phyloP scores from a whole-genome alignment of 75 land plant genomes.

The Sequoiadendron giganteum region DNA sequence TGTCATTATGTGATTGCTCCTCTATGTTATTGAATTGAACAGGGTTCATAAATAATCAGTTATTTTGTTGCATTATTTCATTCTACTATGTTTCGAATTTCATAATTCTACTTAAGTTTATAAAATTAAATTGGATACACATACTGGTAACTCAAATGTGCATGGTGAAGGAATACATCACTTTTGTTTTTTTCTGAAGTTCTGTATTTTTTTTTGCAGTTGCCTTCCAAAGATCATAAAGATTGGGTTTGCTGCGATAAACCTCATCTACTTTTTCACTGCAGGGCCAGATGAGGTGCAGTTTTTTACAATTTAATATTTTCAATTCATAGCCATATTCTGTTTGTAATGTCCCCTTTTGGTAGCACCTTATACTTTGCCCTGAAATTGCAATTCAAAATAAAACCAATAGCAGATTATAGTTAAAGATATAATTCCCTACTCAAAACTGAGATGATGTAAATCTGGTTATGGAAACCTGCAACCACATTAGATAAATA shows the following conservation, averaged over 20 bases:
- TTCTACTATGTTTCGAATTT: not conserved
- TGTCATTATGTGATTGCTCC: not conserved
- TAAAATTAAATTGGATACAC: not conserved
- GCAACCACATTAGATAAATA: no score
- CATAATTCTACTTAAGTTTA: not conserved
- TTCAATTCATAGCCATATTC: not conserved
- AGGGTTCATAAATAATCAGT: not conserved
- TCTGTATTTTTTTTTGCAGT: slow-evolving; percentile 44
- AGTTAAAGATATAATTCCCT: no score
- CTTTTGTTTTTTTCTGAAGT: not conserved
- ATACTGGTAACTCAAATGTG: not conserved
- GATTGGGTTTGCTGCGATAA: slow-evolving; percentile 98
- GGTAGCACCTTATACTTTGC: no score
- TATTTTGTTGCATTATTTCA: not conserved
- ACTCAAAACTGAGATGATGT: no score
- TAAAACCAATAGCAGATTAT: no score
- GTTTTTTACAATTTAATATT: not conserved
- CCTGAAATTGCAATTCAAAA: no score
- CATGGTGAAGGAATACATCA: not conserved
- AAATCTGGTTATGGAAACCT: no score
- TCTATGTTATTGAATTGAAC: not conserved
- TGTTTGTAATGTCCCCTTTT: no score
- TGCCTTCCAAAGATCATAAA: slow-evolving; percentile 95
- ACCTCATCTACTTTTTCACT: slow-evolving; percentile 95
- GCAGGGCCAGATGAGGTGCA: slow-evolving; percentile 99